Percentiles rank a stretch among this genome's conserved stretches.
Conservation (phyloP, 306 rosid genomes). For the Lotus japonicus region DNA sequence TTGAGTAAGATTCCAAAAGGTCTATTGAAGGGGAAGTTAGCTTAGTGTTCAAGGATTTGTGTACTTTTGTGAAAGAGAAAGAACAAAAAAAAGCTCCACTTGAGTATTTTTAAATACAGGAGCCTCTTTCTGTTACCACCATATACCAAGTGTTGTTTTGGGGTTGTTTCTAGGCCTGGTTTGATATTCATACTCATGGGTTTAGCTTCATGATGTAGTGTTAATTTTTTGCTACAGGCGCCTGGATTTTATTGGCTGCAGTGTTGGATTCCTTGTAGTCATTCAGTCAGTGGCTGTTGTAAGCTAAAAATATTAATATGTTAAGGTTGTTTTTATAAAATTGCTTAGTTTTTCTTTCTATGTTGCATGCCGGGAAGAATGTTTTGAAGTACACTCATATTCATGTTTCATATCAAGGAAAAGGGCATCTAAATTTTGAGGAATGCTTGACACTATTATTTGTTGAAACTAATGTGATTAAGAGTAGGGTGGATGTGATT, state of each 20-base stretch:
- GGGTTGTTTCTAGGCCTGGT: slow-evolving; percentile 27
- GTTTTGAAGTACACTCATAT: no score
- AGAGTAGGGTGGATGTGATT: no score
- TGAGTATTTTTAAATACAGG: not conserved
- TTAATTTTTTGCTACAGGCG: slow-evolving; percentile 17
- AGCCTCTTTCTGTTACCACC: slow-evolving; percentile 10
- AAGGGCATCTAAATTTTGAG: no score
- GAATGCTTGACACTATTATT: no score
- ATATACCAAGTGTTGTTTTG: slow-evolving; percentile 16
- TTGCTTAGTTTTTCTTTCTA: not conserved
- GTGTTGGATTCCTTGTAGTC: slow-evolving; percentile 10
- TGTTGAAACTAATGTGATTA: no score
- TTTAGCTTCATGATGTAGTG: slow-evolving; percentile 25
- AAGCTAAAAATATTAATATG: slow-evolving; percentile 8
- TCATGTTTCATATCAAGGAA: no score
- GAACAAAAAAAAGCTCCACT: not conserved
- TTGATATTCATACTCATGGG: not conserved
- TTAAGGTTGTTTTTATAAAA: not conserved
- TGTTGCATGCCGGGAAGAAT: no score
- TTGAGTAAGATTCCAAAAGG: slow-evolving; percentile 56
- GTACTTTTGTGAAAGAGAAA: not conserved
- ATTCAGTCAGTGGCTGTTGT: not conserved
- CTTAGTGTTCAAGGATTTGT: slow-evolving; percentile 33
- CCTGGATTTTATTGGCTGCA: slow-evolving; percentile 25
- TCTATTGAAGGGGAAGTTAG: slow-evolving; percentile 49